Conservation (phyloP, 768 basidiomycete genomes). For the Auriscalpium vulgare region DNA sequence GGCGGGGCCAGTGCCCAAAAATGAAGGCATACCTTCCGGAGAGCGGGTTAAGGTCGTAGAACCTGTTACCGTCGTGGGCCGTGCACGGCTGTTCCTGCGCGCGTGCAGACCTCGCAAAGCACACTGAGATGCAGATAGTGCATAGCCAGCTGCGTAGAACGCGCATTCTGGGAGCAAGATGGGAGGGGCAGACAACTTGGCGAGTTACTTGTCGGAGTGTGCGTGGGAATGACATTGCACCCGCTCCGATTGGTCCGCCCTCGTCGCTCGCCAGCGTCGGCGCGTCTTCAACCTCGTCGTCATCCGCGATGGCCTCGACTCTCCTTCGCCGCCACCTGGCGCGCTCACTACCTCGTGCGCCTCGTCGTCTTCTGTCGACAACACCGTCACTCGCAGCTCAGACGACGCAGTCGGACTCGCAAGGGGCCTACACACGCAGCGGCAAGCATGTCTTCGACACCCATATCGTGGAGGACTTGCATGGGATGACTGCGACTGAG, state of each 20-base stretch:
- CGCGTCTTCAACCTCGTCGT: conserved; percentile 18
- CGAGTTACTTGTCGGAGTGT: neutral
- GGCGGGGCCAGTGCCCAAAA: conserved; percentile 1
- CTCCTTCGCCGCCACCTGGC: conserved; percentile 54
- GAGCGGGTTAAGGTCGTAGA: conserved; percentile 61
- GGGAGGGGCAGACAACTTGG: neutral
- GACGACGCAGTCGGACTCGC: conserved; percentile 14
- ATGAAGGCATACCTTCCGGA: conserved; percentile 38
- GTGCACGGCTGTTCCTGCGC: conserved; percentile 56
- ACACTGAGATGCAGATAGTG: neutral
- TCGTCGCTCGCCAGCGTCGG: neutral
- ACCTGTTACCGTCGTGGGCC: conserved; percentile 43
- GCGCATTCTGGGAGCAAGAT: neutral
- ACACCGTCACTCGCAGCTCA: conserved; percentile 31
- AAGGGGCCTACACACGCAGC: conserved; percentile 21
- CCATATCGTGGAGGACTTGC: conserved; percentile 79
- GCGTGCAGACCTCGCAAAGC: conserved; percentile 7
- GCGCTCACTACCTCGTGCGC: conserved; percentile 30
- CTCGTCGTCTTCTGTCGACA: conserved; percentile 20
- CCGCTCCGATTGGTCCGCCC: neutral
- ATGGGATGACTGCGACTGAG: conserved; percentile 69
- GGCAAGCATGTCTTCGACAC: conserved; percentile 50
- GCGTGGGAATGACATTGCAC: neutral
- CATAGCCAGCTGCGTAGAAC: neutral
- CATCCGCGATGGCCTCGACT: conserved; percentile 52